These are phyloP conservation scores for Aspergillus novofumigatus DNA, from an alignment of 2,329 filamentous ascomycete species.

Conservation along the genomic window DNA sequence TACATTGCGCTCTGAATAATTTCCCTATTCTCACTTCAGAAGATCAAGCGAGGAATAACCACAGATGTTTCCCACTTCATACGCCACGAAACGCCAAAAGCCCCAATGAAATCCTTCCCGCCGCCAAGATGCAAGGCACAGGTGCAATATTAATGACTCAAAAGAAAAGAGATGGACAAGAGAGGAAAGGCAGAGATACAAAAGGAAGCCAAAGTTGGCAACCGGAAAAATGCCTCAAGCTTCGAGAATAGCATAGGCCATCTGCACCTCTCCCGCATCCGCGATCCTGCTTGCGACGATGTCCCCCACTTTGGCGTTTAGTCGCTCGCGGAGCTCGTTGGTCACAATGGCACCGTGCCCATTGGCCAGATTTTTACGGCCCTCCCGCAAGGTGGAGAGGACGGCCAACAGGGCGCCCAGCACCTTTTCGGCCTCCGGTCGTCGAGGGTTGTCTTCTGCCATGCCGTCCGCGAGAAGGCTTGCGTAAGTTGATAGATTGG, in stretches of 20 bases:
- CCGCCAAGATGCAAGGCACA: not conserved
- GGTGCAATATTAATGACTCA: not conserved
- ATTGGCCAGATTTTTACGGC: constrained; percentile 38
- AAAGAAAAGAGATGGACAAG: not conserved
- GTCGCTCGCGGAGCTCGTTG: constrained; percentile 33
- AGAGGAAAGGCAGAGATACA: not conserved
- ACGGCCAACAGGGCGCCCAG: constrained; percentile 54
- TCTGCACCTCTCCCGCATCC: constrained; percentile 37
- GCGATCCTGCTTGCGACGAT: constrained; percentile 40
- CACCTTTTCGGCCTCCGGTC: constrained; percentile 58
- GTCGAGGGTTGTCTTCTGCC: constrained; percentile 47
- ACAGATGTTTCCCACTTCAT: not conserved
- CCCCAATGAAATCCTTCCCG: constrained; percentile 2
- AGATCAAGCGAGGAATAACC: constrained; percentile 11
- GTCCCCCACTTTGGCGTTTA: constrained; percentile 40
- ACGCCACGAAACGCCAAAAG: constrained; percentile 5
- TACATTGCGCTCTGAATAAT: not conserved
- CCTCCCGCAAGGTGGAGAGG: constrained; percentile 51
- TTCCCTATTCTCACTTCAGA: not conserved
- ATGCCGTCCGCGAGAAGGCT: constrained; percentile 55
- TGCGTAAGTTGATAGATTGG: constrained; percentile 63
- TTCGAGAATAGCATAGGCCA: constrained; percentile 38
- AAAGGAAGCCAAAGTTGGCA: not conserved
- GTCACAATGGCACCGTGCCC: constrained; percentile 35
- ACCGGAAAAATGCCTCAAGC: constrained; percentile 11